Conservation (phyloP, 1,139 yeast species). For the Yamadazyma oceani region DNA sequence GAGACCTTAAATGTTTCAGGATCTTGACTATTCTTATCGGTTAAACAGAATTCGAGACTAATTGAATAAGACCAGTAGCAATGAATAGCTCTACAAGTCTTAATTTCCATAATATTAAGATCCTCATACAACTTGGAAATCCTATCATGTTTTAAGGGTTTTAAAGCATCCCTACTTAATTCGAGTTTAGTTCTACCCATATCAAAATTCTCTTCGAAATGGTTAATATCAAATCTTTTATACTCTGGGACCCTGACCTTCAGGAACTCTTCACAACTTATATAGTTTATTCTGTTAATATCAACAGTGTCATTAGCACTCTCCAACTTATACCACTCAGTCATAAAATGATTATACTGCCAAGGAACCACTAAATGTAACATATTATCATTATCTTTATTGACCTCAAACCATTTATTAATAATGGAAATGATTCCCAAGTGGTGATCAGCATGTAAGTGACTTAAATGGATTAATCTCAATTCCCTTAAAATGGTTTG, state of each 20-base stretch:
- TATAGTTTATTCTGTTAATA: slow-evolving; percentile 45
- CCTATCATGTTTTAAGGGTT: slow-evolving; percentile 16
- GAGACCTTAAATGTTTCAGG: slow-evolving; percentile 60
- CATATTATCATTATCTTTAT: slow-evolving; percentile 29
- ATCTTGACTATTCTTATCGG: slow-evolving; percentile 7
- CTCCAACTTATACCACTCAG: slow-evolving; percentile 71
- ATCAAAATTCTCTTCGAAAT: slow-evolving; percentile 34
- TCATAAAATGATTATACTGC: slow-evolving; percentile 65
- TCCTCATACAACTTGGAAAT: slow-evolving; percentile 26
- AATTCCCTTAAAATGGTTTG: slow-evolving; percentile 51
- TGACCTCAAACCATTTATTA: slow-evolving; percentile 59
- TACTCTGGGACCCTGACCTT: slow-evolving; percentile 26
- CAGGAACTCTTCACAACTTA: slow-evolving; percentile 70
- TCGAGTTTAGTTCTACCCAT: slow-evolving; percentile 16
- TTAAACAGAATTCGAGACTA: slow-evolving; percentile 49
- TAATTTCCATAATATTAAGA: slow-evolving; percentile 33
- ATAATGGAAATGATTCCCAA: slow-evolving; percentile 75
- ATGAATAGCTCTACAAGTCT: slow-evolving; percentile 77
- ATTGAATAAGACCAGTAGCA: slow-evolving; percentile 84
- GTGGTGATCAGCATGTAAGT: slow-evolving; percentile 97
- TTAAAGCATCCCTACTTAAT: slow-evolving; percentile 22
- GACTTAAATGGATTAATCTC: slow-evolving; percentile 71
- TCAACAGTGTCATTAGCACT: slow-evolving; percentile 30
- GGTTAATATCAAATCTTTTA: slow-evolving; percentile 27
- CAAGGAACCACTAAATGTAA: slow-evolving; percentile 71